Evolutionary conservation across 1,139 yeast genomes (phyloP), one percentile per base, ranked within the genome.

Genomic region (Scheffersomyces titani): DNA sequence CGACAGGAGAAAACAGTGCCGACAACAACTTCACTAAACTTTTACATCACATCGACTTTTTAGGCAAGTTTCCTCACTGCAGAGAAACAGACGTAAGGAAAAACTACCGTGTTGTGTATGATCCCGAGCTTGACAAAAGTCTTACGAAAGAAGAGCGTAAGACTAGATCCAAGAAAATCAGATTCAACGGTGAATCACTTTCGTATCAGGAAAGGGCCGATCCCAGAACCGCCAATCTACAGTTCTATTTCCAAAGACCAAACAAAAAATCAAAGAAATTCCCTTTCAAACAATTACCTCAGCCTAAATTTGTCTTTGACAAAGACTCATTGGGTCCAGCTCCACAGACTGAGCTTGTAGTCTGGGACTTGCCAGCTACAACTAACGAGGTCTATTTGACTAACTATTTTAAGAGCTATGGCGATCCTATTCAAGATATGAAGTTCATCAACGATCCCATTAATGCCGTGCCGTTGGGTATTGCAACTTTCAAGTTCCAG

Each of bases 401-500:
- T 70, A 87, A 87, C 59, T 86, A 68, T 60, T 69, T 92, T 59
- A 78, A 78, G 50, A 74, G 82, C 46, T 89, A 79, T 70, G 97
- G 97, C 2, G 82, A 81, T 55, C 67, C 80, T 3, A 73, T 78
- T 47, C 74, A 71, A 59, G 86, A 84, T 49, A 75, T 90, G 55
- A 85, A 84, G 59, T 80, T 87, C 58, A 76, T 88, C 20, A 84
- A 82, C 59, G 96, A 93, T 66, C 92, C 96, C 0, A 78, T 80
- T 19, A 87, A 90, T 54, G 97, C 93, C 2, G 90, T 89, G 21
- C 94, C 97, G 0, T 72, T 92, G 53, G 96, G 97, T 3, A 76
- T 92, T 44, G 90, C 89, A 51, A 76, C 86, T 20, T 78, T 92
- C 55, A 78, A 81, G 56, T 92, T 84, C 71, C 85, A 81, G 56